Base-by-base conservation (phyloP, 129 eudicot species). In the Scalesia atractyloides region DNA sequence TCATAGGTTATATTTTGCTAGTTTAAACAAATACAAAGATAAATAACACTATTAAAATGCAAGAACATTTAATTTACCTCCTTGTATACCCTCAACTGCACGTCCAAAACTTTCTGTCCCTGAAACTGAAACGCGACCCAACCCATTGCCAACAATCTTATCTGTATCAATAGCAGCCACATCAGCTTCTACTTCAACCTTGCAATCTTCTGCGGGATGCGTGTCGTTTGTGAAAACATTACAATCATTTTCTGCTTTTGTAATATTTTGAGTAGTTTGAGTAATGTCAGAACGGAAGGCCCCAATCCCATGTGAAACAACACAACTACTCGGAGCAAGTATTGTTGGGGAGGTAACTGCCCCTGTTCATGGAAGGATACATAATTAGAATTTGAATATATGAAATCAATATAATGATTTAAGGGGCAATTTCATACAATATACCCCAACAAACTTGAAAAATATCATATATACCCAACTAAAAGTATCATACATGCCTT, bases 321-420 rank as follows among this genome's bases (percentile, higher is more conserved):
- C 88, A 82, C 81, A 86, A 72, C 76, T 86, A 78, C 84, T 82
- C 12, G 93, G 80, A 78, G 89, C 87, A 34, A 94, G 97, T 49
- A 90, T 62, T 36, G 99, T 84, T 46, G 97, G 91, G 30, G 99
- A 90, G 15, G 99, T 90, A 75, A 94, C 99, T 49, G 97, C 99
- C 75, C 99, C 99, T 94, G 88, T 70, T 52, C 64, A 57, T 24
- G 47, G 59, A 72, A 46, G 24, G 68, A 73, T n/a, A n/a, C 54
- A 51, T 60, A 7, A 47, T 76, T 11, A 79, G 66, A 47, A 44
- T 48, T 33, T 15, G 52, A 60, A 48, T 59, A 58, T 33, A 16
- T 44, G 46, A 54, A 36, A 30, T 46, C 17, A 1, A 57, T 41
- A 56, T 16, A 41, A 9, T 41, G 46, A 7, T 41, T 41, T 41